Evolutionary conservation across 2,329 filamentous ascomycete species (phyloP).

Genomic region (Ascochyta fabae): DNA sequence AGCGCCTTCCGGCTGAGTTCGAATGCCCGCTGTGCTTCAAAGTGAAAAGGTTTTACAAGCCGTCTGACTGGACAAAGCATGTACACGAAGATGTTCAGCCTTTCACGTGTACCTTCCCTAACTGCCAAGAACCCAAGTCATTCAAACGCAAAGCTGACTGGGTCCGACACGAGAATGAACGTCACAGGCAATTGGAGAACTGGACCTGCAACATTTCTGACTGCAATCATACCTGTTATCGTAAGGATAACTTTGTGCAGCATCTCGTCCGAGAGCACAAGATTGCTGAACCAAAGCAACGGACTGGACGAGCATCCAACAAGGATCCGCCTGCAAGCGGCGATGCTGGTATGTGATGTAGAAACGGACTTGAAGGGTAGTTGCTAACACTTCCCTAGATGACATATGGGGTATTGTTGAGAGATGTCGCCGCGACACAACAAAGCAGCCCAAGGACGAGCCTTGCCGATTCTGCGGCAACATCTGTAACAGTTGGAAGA

Average conservation of each 20-base stretch:
- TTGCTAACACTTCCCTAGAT: conserved; percentile 51
- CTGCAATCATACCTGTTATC: conserved; percentile 81
- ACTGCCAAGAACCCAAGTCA: conserved; percentile 83
- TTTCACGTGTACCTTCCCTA: conserved; percentile 88
- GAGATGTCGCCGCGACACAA: conserved; percentile 74
- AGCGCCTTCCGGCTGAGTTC: conserved; percentile 80
- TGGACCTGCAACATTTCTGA: conserved; percentile 85
- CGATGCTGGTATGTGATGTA: conserved; percentile 34
- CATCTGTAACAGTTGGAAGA: conserved; percentile 85
- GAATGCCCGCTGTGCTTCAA: conserved; percentile 90
- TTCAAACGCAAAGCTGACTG: conserved; percentile 97
- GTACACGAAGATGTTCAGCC: conserved; percentile 93
- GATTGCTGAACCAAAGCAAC: conserved; percentile 78
- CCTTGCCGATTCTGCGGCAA: conserved; percentile 88
- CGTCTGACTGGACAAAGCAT: conserved; percentile 96
- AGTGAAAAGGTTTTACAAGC: conserved; percentile 84
- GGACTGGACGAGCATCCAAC: conserved; percentile 61
- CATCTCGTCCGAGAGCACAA: conserved; percentile 93
- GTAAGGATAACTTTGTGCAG: conserved; percentile 91
- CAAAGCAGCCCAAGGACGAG: conserved; percentile 71
- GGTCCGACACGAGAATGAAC: conserved; percentile 93
- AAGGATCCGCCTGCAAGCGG: conserved; percentile 35
- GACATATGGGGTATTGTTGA: conserved; percentile 80
- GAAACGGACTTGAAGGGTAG: neutral
- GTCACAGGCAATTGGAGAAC: conserved; percentile 87